These are phyloP conservation scores for Elaeagnus macrophylla DNA, from an alignment of 306 rosid species.

Conservation along the genomic window DNA sequence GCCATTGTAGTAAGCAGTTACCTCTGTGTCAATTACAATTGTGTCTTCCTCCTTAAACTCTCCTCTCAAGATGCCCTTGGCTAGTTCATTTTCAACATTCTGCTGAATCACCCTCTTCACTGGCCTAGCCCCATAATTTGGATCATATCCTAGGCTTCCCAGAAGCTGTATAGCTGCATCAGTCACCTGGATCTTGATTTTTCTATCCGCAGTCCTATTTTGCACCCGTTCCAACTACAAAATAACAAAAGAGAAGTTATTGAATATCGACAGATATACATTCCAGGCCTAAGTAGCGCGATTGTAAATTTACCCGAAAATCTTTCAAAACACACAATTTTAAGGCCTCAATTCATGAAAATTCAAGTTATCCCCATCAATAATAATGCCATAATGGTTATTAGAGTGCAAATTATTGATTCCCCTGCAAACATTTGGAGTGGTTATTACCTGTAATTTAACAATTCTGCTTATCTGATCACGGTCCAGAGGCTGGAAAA, in stretches of 20 bases:
- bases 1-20: slow-evolving; percentile 60
- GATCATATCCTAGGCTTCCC: slow-evolving; percentile 85
- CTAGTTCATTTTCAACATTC: slow-evolving; percentile 81
- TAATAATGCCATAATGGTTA: no score
- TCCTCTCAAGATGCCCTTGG: slow-evolving; percentile 86
- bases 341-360: no score
- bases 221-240: slow-evolving; percentile 83
- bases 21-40: slow-evolving; percentile 66
- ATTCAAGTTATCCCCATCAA: no score
- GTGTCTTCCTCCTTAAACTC: slow-evolving; percentile 85
- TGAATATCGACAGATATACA: not conserved
- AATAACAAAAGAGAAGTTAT: not conserved
- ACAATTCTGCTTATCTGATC: slow-evolving; percentile 78
- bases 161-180: slow-evolving; percentile 83
- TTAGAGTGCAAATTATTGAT: no score
- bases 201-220: slow-evolving; percentile 73
- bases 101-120: slow-evolving; percentile 97
- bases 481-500: slow-evolving; percentile 86
- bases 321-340: no score
- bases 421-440: no score
- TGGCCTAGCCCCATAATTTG: slow-evolving; percentile 94
- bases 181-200: slow-evolving; percentile 63
- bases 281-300: not conserved
- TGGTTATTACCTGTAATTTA: slow-evolving; percentile 60
- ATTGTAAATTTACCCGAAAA: no score